Conservation (phyloP, 1,284 basidiomycete species). For the Apiotrichum porosum region DNA sequence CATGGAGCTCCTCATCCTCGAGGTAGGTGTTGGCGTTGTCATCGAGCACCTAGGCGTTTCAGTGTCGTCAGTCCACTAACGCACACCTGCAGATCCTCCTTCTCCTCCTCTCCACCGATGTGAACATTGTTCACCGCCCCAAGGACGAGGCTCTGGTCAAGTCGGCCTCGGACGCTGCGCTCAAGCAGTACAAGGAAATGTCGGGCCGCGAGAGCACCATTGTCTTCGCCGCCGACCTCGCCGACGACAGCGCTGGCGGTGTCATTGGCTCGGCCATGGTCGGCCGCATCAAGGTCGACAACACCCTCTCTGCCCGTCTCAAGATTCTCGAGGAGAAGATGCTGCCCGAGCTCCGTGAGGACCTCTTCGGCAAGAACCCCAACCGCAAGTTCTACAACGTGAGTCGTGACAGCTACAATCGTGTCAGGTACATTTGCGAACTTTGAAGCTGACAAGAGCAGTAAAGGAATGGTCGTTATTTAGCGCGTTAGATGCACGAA, state of each 20-base stretch:
- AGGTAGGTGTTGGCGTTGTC: conserved; percentile 55
- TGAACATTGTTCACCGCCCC: conserved; percentile 40
- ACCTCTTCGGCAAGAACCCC: conserved; percentile 77
- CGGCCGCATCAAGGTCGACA: conserved; percentile 78
- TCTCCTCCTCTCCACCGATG: conserved; percentile 66
- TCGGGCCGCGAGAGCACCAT: conserved; percentile 66
- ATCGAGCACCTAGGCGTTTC: too few species aligned
- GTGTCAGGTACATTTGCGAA: too few species aligned
- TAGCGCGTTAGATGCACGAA: conserved; percentile 13
- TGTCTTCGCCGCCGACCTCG: conserved; percentile 62
- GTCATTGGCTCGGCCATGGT: conserved; percentile 68
- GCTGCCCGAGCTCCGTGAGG: conserved; percentile 81
- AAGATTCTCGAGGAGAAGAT: conserved; percentile 85
- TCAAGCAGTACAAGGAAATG: conserved; percentile 43
- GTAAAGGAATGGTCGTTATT: conserved; percentile 2
- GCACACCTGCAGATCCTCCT: conserved; percentile 50
- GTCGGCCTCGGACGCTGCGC: conserved; percentile 30
- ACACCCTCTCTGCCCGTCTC: conserved; percentile 84
- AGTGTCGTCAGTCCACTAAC: too few species aligned
- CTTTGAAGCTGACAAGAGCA: conserved; percentile 5
- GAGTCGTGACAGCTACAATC: conserved; percentile 21
- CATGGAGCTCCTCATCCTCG: conserved; percentile 73
- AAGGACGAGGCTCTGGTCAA: conserved; percentile 41
- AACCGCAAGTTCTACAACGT: conserved; percentile 77
- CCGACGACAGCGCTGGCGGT: conserved; percentile 77